Evolutionary conservation across 208 protist genomes (phyloP).

Genomic region (Crithidia mellificae): DNA sequence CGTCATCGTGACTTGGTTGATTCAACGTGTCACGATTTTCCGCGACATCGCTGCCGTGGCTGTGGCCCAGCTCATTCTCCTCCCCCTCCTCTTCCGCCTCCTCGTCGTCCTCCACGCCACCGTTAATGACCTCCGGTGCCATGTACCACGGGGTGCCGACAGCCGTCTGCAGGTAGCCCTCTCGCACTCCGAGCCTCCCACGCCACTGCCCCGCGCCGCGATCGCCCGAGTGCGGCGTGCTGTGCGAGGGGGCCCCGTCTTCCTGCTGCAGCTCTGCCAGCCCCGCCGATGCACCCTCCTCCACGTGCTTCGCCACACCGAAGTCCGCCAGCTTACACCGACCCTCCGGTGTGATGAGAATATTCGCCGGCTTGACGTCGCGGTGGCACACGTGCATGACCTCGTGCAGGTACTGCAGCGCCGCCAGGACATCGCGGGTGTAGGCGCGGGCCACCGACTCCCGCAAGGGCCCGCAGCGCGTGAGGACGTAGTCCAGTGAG

Average conservation of each 20-base stretch:
- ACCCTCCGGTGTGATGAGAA: constrained; percentile 85
- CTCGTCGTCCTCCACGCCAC: constrained; percentile 44
- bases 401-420: constrained; percentile 84
- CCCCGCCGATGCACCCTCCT: constrained; percentile 16
- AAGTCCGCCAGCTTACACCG: constrained; percentile 91
- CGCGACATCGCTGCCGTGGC: no score
- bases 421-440: constrained; percentile 72
- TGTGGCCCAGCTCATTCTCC: no score
- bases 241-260: no score
- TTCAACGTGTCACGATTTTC: no score
- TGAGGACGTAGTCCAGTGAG: constrained; percentile 74
- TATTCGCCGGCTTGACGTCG: constrained; percentile 92
- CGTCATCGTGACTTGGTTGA: no score
- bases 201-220: neutral
- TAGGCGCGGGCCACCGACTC: constrained; percentile 81
- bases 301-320: constrained; percentile 72
- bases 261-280: neutral
- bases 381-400: constrained; percentile 82
- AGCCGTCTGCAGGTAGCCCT: constrained; percentile 61
- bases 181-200: constrained; percentile 9
- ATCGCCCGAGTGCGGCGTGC: no score
- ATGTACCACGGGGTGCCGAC: constrained; percentile 93
- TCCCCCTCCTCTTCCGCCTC: constrained; percentile 30
- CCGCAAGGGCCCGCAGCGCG: constrained; percentile 54
- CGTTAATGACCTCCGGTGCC: constrained; percentile 89